These are phyloP conservation scores for Phytophthora melonis DNA, from an alignment of 352 stramenopile species.

Conservation along the genomic window DNA sequence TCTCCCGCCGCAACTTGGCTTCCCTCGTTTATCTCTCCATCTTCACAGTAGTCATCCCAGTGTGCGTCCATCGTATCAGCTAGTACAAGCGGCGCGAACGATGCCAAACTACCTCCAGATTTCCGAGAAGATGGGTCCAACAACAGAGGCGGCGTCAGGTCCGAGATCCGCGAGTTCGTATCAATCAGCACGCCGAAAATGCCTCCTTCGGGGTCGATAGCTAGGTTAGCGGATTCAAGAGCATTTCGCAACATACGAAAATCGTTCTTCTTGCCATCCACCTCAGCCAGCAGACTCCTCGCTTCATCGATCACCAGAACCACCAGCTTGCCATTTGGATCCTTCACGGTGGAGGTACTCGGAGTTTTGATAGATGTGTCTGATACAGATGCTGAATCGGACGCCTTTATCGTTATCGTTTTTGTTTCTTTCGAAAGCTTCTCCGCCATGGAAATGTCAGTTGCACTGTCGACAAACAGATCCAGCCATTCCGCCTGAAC, in stretches of 20 bases:
- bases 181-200: slow-evolving; percentile 25
- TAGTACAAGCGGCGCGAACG: slow-evolving; percentile 11
- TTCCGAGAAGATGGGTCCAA: slow-evolving; percentile 5
- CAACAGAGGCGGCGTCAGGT: not conserved
- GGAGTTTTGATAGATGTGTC: no score
- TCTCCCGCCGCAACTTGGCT: no score
- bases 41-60: not conserved
- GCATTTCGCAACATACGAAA: not conserved
- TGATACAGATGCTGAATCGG: no score
- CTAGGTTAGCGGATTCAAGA: not conserved
- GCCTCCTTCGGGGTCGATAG: not conserved
- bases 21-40: not conserved
- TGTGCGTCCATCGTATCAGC: slow-evolving; percentile 21
- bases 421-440: no score
- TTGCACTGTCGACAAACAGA: no score
- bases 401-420: no score
- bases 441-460: no score
- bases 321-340: not conserved
- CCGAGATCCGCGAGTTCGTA: slow-evolving; percentile 21
- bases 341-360: no score
- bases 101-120: no score
- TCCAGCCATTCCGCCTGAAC: no score
- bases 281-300: not conserved
- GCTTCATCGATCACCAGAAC: not conserved
- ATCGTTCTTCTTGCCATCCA: not conserved